Base-by-base conservation (phyloP, 2,329 filamentous ascomycete genomes). In the Aureobasidium sp. region DNA sequence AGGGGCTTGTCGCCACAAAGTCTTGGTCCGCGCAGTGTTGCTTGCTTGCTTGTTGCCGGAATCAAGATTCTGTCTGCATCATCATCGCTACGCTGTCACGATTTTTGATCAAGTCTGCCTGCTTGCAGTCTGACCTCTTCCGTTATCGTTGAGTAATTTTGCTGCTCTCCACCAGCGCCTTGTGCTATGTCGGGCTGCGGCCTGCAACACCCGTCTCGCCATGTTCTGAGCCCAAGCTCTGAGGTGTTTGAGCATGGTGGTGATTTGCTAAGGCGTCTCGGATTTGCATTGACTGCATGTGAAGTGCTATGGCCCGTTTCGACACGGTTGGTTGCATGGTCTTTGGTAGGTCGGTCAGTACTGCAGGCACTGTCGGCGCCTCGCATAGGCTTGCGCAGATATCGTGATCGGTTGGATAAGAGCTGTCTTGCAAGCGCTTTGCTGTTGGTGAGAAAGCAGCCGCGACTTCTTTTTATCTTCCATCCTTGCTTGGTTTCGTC, bases 11-110 rank as follows among this genome's bases (percentile, higher is more conserved):
- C 57, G 57, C 57, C 57, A 60, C 57, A 25, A 31, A 25, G 17
- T 22, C 31, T 42, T 58, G 55, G 44, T 48, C 55, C 55, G 55
- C 55, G 55, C 55, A 11, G 41, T 48, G n/a, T 48, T 59, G 55
- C 55, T 48, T 59, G 55, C 55, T 59, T 60, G 41, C 41, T 59
- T 60, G 34, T 60, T 60, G 57, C 57, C 44, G 36, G 25, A 29
- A 31, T 31, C 44, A 60, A 51, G 45, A 41, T 60, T 51, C 34
- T 5, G n/a, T 7, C 27, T 22, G 37, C 56, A 42, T 29, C 45
- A 44, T 42, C 36, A 39, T 56, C 37, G 29, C 41, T 27, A 31
- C 44, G 25, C 49, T 41, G 3, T 6, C 11, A 27, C 15, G 34
- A 29, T 45, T 45, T 57, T 36, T 42, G 20, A 15, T 57, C 29